These are phyloP conservation scores for Elsinoe arachidis DNA, from an alignment of 2,329 filamentous ascomycete genomes.

Conservation along the genomic window DNA sequence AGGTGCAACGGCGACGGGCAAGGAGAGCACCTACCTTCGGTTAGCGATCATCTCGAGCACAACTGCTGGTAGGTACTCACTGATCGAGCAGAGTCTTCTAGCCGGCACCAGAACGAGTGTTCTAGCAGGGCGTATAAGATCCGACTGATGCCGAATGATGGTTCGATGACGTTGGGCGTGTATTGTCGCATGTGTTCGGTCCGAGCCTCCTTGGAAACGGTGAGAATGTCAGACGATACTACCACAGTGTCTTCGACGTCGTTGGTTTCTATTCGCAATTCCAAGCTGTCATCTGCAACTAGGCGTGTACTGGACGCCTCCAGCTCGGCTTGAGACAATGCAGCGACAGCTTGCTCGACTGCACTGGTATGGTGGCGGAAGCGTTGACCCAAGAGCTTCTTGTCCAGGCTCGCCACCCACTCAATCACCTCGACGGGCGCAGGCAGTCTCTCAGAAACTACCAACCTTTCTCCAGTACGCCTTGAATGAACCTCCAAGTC, in stretches of 20 bases:
- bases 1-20: constrained; percentile 69
- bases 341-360: constrained; percentile 72
- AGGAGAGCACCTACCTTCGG: constrained; percentile 53
- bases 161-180: constrained; percentile 80
- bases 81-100: constrained; percentile 72
- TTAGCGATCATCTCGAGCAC: background rate
- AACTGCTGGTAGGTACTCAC: constrained; percentile 47
- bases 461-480: constrained; percentile 76
- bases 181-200: constrained; percentile 81
- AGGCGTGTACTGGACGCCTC: constrained; percentile 71
- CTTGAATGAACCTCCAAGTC: constrained; percentile 88
- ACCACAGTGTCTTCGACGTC: constrained; percentile 59
- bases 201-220: constrained; percentile 73
- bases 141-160: constrained; percentile 91
- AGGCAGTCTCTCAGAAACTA: constrained; percentile 73
- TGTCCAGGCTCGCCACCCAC: constrained; percentile 79
- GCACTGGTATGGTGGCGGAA: constrained; percentile 92
- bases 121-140: constrained; percentile 91
- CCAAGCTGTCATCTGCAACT: constrained; percentile 62
- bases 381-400: constrained; percentile 88
- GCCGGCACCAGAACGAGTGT: constrained; percentile 89
- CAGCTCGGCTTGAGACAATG: constrained; percentile 68
- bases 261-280: constrained; percentile 36
- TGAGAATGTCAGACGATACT: constrained; percentile 68
- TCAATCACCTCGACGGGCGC: constrained; percentile 74